Evolutionary conservation across 1,284 basidiomycete species (phyloP), one percentile per base, ranked within the genome.

Genomic region (Porodaedalea pini): DNA sequence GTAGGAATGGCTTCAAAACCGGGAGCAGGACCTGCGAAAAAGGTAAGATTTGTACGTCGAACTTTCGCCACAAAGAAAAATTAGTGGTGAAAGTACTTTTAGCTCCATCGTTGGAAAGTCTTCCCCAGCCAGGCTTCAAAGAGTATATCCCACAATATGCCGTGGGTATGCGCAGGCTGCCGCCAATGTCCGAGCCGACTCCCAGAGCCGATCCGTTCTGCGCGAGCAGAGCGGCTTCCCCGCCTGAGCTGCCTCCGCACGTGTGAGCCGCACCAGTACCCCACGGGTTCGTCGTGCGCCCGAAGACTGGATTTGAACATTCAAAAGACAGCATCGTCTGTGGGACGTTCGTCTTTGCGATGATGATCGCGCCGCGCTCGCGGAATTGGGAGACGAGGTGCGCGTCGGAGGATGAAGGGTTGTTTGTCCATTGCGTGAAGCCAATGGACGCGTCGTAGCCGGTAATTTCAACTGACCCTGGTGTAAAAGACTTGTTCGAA

Each of bases 251-350:
- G 3, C 92, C 92, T 21, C 92, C 92, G 51, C 77, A 80, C 0
- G 86, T 87, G 65, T 86, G 85, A n/a, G 45, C 27, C 17, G 40
- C 47, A 1, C 74, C 68, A 8, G 76, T 69, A 58, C 78, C 81
- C 72, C 84, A 84, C 0, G 92, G 92, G 66, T 94, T 92, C 31
- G 74, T 73, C 0, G 90, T 84, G 11, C 78, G 73, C 0, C 91
- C 91, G 76, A 86, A 95, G 4, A 94, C 71, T 1, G 91, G 89
- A 67, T 95, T 95, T n/a, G 70, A 72, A 67, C 91, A 92, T 70
- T 96, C 93, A 64, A 93, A 94, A 2, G 88, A 81, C 59, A 94
- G 81, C 78, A 95, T 83, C 0, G 90, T 92, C 71, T 94, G 88
- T 2, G 84, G 81, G 17, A 89, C 77, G 67, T 94, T 94, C n/a